Evolutionary conservation across 2,329 filamentous ascomycete species (phyloP).

Genomic region (Botrytis medusae): DNA sequence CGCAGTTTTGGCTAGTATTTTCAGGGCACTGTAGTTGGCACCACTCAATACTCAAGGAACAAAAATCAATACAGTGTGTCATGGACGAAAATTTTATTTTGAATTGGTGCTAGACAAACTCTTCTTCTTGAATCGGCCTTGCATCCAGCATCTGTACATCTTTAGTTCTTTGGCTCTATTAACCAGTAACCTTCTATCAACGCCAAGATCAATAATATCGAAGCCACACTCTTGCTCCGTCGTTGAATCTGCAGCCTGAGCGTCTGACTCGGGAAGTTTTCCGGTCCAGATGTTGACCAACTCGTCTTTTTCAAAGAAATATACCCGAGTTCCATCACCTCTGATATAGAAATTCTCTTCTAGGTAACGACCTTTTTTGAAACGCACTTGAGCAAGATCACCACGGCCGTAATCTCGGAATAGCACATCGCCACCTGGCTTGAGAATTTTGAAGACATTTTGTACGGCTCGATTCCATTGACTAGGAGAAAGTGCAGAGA

Average conservation of each 20-base stretch:
- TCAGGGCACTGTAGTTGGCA: background rate
- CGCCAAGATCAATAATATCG: conserved; percentile 73
- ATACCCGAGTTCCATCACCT: conserved; percentile 92
- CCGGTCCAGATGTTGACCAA: conserved; percentile 75
- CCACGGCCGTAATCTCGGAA: conserved; percentile 97
- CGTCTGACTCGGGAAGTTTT: conserved; percentile 25
- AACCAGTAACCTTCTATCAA: conserved; percentile 86
- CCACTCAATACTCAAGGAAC: background rate
- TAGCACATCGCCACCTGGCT: conserved; percentile 87
- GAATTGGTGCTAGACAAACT: background rate
- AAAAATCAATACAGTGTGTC: background rate
- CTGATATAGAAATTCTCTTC: conserved; percentile 97
- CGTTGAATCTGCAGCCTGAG: conserved; percentile 22
- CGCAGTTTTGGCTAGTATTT: background rate
- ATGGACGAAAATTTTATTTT: background rate
- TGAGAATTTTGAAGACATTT: conserved; percentile 80
- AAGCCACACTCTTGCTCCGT: conserved; percentile 48
- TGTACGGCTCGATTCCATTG: conserved; percentile 82
- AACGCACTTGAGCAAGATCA: conserved; percentile 92
- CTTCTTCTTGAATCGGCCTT: conserved; percentile 72
- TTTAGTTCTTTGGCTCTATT: conserved; percentile 89
- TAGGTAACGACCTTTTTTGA: conserved; percentile 92
- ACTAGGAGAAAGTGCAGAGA: conserved; percentile 80
- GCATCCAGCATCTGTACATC: conserved; percentile 98
- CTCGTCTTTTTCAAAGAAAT: conserved; percentile 92